These are phyloP conservation scores for Macrophomina tecta DNA, from an alignment of 2,329 filamentous ascomycete genomes.

Conservation along the genomic window DNA sequence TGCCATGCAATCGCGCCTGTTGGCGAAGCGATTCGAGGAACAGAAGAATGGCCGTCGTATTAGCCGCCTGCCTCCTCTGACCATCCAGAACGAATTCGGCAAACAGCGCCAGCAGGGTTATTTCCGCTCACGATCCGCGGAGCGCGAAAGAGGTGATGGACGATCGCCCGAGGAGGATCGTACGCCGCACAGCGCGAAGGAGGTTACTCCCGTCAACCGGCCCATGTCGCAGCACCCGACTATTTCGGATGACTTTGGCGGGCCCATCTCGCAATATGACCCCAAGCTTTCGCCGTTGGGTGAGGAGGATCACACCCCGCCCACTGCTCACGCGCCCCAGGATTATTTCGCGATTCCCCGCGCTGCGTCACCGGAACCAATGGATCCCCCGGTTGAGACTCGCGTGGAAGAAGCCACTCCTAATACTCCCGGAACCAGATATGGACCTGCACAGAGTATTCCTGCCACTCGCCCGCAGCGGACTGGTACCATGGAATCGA, in stretches of 20 bases:
- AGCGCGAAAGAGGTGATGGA: conserved; percentile 62
- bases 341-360: conserved; percentile 56
- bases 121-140: conserved; percentile 73
- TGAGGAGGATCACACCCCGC: conserved; percentile 37
- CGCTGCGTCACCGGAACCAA: conserved; percentile 52
- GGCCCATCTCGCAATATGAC: conserved; percentile 38
- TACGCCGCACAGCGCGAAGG: conserved; percentile 34
- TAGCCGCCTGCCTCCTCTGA: conserved; percentile 83
- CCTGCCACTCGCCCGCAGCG: conserved; percentile 42
- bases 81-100: conserved; percentile 80
- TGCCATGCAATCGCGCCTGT: conserved; percentile 84
- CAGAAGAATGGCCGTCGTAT: conserved; percentile 74
- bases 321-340: conserved; percentile 30
- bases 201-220: conserved; percentile 38
- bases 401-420: conserved; percentile 52
- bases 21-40: conserved; percentile 84
- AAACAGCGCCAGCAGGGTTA: conserved; percentile 76
- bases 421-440: conserved; percentile 42
- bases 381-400: conserved; percentile 42
- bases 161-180: conserved; percentile 42
- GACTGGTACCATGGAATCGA: conserved; percentile 49
- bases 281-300: conserved; percentile 44
- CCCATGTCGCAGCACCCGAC: conserved; percentile 47
- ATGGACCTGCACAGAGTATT: conserved; percentile 35
- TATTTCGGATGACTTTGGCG: conserved; percentile 40